Evolutionary conservation across 345 rosid species (phyloP), one percentile per base, ranked within the genome.

Genomic region (Balakata baccata): DNA sequence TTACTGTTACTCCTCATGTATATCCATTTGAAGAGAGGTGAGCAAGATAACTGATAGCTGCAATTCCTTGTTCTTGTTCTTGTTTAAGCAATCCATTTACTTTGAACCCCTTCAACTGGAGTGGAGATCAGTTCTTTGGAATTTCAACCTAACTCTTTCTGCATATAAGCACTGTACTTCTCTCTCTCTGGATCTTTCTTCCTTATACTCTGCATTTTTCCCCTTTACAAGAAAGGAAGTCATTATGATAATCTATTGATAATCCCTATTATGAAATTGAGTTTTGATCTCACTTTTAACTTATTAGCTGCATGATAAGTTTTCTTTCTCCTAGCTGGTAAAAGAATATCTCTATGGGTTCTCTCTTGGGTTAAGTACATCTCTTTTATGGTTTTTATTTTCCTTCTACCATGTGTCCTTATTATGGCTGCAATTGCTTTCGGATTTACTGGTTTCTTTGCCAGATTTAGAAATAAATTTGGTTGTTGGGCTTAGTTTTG

Each of bases 11-110:
- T 66, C 97, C 98, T 8, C 93, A 92, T 82, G 93, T 94, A 65
- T 94, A 85, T 84, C 98, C 98, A 78, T 94, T 94, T 87, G 94
- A 90, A 81, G 98, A 94, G 84, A 92, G 98, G 98, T 90, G 79
- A 71, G 62, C 25, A 64, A 41, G 76, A 45, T 18, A 22, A 53
- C 29, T 22, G 12, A 60, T 47, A 29, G 57, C 41, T 51, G 59
- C 39, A 5, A 39, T 25, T 7, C 65, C 54, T 70, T 22, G 12
- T 25, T 43, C 73, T 12, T 67, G 71, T 47, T 47, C 34, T 20
- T 62, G 47, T 70, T 60, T 45, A 25, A 25, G 14, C 13, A 0
- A 16, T 46, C n/a, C 23, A 1, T 14, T 58, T 59, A 38, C 74
- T 12, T 9, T 56, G 20, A 38, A 39, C 3, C 57, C 46, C 16